phyloP scores from a whole-genome alignment of 352 stramenopile genomes.

The Nothophytophthora sp. region DNA sequence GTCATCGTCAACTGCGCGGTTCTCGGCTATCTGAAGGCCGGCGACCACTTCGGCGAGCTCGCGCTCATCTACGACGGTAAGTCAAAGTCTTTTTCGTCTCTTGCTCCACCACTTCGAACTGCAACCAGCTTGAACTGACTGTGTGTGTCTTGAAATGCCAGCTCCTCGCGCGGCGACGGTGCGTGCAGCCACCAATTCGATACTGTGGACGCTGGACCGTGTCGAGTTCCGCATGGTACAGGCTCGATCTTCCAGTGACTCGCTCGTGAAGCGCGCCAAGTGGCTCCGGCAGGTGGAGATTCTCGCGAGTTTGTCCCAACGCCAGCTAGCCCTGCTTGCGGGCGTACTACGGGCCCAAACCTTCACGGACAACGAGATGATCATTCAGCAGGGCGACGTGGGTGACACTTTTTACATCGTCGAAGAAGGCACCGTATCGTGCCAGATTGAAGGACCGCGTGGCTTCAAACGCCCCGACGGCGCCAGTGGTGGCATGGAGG shows the following conservation, averaged over 20 bases:
- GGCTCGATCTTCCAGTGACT: constrained; percentile 74
- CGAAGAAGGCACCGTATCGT: constrained; percentile 66
- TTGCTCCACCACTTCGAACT: background rate
- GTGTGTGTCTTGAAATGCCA: constrained; percentile 19
- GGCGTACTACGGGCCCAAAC: constrained; percentile 61
- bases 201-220: constrained; percentile 90
- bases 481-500: constrained; percentile 18
- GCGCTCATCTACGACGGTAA: constrained; percentile 87
- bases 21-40: constrained; percentile 54
- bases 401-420: constrained; percentile 87
- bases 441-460: constrained; percentile 50
- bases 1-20: constrained; percentile 66
- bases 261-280: constrained; percentile 68
- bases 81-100: background rate
- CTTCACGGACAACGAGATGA: constrained; percentile 71
- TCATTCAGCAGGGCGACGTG: constrained; percentile 84
- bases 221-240: constrained; percentile 87
- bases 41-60: constrained; percentile 90
- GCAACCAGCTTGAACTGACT: constrained; percentile 2
- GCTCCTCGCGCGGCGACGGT: constrained; percentile 91
- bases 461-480: constrained; percentile 23
- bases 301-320: constrained; percentile 60
- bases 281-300: constrained; percentile 79
- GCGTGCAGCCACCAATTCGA: constrained; percentile 83
- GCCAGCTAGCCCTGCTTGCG: constrained; percentile 66